Evolutionary conservation across 179 eudicot species (phyloP).

Genomic region (Drosera spatulata): DNA sequence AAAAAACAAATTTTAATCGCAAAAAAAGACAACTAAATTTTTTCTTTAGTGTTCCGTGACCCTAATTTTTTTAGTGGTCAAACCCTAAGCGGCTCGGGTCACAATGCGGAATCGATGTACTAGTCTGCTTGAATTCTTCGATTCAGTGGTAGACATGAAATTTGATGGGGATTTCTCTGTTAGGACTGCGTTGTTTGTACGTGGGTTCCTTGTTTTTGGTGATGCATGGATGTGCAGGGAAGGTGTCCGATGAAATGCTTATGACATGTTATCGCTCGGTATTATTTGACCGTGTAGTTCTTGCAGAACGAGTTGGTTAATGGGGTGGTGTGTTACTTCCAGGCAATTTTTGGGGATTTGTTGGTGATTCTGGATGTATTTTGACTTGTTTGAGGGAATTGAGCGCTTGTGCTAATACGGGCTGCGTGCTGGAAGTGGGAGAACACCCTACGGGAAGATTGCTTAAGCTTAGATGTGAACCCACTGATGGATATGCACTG

Average conservation of each 20-base stretch:
- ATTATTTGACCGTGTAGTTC: constrained; percentile 55
- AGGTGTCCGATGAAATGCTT: constrained; percentile 1
- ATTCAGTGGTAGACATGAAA: constrained; percentile 48
- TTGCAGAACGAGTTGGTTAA: constrained; percentile 36
- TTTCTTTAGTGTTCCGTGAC: no score
- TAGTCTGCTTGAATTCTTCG: constrained; percentile 27
- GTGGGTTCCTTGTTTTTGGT: constrained; percentile 46
- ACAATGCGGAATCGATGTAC: no score
- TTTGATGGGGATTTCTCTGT: constrained; percentile 61
- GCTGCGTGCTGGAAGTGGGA: constrained; percentile 28
- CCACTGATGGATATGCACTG: constrained; percentile 61
- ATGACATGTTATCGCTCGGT: constrained; percentile 85
- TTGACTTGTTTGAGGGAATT: constrained; percentile 64
- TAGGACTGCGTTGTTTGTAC: constrained; percentile 57
- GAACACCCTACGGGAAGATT: constrained; percentile 36
- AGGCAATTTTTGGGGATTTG: constrained; percentile 45
- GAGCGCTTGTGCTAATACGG: constrained; percentile 60
- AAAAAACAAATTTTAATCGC: no score
- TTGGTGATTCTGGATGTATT: constrained; percentile 42
- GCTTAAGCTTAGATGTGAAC: constrained; percentile 24
- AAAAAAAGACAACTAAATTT: no score
- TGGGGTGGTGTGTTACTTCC: constrained; percentile 59
- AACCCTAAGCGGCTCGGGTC: no score
- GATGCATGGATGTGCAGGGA: constrained; percentile 47
- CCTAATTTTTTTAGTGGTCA: no score